Evolutionary conservation across 2,329 filamentous ascomycete genomes (phyloP), one percentile per base, ranked within the genome.

Genomic region (Ascocoryne sarcoides): DNA sequence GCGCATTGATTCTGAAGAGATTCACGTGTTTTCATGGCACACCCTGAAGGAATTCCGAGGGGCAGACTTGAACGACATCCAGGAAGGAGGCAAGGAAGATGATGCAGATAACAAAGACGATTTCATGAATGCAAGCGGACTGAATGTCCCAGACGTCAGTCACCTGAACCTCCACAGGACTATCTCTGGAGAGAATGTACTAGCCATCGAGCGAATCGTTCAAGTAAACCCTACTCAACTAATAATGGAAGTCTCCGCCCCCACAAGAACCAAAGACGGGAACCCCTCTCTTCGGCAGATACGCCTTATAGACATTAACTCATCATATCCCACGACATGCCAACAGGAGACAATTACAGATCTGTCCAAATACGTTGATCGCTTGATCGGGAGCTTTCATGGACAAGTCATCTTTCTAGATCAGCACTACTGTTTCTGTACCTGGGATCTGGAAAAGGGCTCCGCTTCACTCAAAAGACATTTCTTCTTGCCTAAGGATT

Each of bases 401-500:
- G 34, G 20, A 28, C 34, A 9, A 5, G 20, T 35, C 32, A 26
- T 38, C 5, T 38, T 38, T 14, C 16, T 38, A 12, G 26, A 38
- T 20, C 23, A 31, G 21, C n/a, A 38, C 12, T 38, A 38, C 23
- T 31, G 23, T n/a, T 28, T 38, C 15, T 38, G 36, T 29, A 30
- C 36, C 7, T 38, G 36, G 36, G 26, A 38, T n/a, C n/a, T 38
- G 15, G 34, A 36, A 28, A 28, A 28, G 16, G 20, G 20, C 10
- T 3, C 19, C 20, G 17, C 20, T 36, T 28, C 20, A 28, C 34
- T 28, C 34, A 36, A 36, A 28, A 16, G 3, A 16, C 32, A 35
- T 20, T 36, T 42, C 14, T 42, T 32, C 16, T 21, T 37, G 16
- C 34, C 33, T 16, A 33, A 20, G 20, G 34, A 36, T 30, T 36